Conservation (phyloP, 768 basidiomycete genomes). For the Serendipita indica region DNA sequence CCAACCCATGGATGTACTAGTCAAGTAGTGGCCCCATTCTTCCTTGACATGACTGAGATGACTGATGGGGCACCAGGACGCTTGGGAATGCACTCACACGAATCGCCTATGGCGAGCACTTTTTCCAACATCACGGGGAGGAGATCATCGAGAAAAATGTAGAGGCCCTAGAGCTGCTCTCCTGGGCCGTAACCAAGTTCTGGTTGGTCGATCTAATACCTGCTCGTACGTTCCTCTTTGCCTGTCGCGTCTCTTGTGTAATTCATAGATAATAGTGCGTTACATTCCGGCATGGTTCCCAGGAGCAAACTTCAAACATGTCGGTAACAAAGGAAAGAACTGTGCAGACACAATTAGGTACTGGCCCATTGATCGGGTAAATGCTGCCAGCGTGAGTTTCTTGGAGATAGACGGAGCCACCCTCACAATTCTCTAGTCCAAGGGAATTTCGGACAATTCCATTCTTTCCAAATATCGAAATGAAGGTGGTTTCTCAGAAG, state of each 20-base stretch:
- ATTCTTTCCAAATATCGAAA: neutral
- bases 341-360: neutral
- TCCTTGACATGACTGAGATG: neutral
- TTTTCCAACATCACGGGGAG: neutral
- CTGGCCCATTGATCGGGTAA: neutral
- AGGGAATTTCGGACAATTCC: neutral
- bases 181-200: neutral
- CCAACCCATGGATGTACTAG: too few species aligned
- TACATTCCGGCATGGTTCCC: conserved; percentile 1
- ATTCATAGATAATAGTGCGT: neutral
- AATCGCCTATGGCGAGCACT: neutral
- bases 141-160: neutral
- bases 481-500: neutral
- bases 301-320: conserved; percentile 16
- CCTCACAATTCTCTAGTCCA: neutral
- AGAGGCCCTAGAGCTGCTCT: neutral
- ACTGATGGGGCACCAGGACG: neutral
- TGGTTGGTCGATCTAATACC: neutral
- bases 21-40: neutral
- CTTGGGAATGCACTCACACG: neutral
- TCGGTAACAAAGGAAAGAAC: neutral
- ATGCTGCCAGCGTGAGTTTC: neutral
- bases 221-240: neutral
- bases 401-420: too few species aligned
- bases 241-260: neutral